Conservation (phyloP, 495 filamentous ascomycete species). For the Aspergillus leporis region DNA sequence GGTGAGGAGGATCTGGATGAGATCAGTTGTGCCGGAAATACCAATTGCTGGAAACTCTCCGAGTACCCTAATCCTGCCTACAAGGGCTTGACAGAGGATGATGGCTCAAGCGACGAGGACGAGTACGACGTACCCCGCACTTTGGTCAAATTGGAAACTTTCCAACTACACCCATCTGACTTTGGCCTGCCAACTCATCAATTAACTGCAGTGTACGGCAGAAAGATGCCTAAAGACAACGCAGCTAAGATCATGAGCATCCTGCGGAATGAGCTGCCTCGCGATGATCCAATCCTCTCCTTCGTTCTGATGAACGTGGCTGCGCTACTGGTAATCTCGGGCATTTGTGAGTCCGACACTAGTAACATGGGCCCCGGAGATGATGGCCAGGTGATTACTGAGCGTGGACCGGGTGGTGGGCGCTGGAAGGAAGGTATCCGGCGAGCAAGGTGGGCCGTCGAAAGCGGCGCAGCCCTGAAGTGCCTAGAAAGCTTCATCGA, state of each 20-base stretch:
- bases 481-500: conserved; percentile 71
- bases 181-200: conserved; percentile 81
- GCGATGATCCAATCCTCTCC: conserved; percentile 81
- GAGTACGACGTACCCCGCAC: conserved; percentile 35
- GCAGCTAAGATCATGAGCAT: conserved; percentile 76
- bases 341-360: conserved; percentile 79
- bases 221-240: conserved; percentile 85
- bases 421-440: conserved; percentile 93
- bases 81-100: conserved; percentile 26
- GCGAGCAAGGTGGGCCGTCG: conserved; percentile 77
- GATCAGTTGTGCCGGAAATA: conserved; percentile 81
- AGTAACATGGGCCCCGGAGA: conserved; percentile 76
- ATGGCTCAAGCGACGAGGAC: conserved; percentile 42
- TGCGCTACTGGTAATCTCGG: conserved; percentile 77
- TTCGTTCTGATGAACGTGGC: conserved; percentile 96
- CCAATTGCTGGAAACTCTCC: conserved; percentile 82
- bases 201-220: conserved; percentile 73
- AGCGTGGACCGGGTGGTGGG: conserved; percentile 78
- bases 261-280: conserved; percentile 66
- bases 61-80: conserved; percentile 52
- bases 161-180: conserved; percentile 73
- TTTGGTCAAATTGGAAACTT: conserved; percentile 64
- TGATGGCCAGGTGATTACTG: conserved; percentile 70
- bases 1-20: conserved; percentile 95
- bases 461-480: conserved; percentile 76